Base-by-base conservation (phyloP, 352 stramenopile genomes). In the Phytophthora cryptogea region DNA sequence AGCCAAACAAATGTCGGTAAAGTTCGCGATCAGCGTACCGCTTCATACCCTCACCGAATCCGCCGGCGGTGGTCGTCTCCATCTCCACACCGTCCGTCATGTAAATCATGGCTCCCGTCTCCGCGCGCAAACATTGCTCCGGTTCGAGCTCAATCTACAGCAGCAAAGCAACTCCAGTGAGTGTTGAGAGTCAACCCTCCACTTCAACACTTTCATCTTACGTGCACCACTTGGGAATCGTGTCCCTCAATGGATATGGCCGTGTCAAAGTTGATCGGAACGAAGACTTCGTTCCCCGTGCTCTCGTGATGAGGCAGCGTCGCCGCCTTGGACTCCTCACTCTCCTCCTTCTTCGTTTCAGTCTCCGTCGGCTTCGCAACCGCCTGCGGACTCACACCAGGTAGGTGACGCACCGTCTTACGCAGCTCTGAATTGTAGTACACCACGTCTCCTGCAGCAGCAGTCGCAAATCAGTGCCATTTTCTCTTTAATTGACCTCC, bases 81-180 rank as follows among this genome's bases (percentile, higher is more conserved):
- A 98, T 96, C 28, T 90, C 74, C 6, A 98, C 81, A 27, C 89
- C 89, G 31, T 98, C 78, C 6, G 91, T 98, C 93, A 98, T 98
- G 75, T 97, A 98, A 42, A 98, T 89, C 86, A 98, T 97, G 13
- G 93, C 88, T 6, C 93, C 93, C 11, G 80, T 96, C 68, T 98
- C 94, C 5, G 94, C 92, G 30, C 95, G 80, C 31, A 98, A 68
- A 26, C 94, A 90, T 72, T 98, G 90, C 33, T 96, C 86, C 20
- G 86, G 87, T 68, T 94, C 72, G 5, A 98, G 72, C 35, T 95
- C 80, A 39, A 97, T 84, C 70, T 90, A 67, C 56, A 52, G 16
- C 35, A 57, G 27, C 10, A 54, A 11, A 31, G 20, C 35, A 47
- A 55, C 14, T 5, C n/a, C 23, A 39, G 14, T 54, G n/a, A 67